Conservation (phyloP, 441 rosid genomes). For the Eutrema salsugineum region DNA sequence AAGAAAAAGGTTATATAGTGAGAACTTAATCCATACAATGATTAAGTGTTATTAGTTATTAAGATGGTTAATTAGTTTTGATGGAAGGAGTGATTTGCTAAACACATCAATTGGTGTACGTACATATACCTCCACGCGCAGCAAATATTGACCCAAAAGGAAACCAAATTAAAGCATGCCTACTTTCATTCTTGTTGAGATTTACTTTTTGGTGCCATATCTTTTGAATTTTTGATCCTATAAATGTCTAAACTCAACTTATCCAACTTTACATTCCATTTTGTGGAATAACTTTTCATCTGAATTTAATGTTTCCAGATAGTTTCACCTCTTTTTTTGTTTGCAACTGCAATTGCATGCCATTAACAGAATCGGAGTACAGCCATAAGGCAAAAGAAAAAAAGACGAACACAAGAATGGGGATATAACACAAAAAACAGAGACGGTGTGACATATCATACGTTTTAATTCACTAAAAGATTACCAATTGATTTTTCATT, state of each 20-base stretch:
- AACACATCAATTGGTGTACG: slow-evolving; percentile 28
- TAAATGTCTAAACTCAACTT: not conserved
- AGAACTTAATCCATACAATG: not conserved
- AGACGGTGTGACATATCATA: no score
- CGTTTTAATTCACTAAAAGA: no score
- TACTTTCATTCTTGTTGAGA: slow-evolving; percentile 17
- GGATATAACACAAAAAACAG: no score
- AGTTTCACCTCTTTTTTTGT: no score
- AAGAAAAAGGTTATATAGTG: not conserved
- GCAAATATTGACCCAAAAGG: slow-evolving; percentile 18
- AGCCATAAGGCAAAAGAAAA: no score
- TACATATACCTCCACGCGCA: slow-evolving; percentile 30
- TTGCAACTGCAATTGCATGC: no score
- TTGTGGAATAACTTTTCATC: no score
- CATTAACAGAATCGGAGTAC: no score
- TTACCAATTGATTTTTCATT: no score
- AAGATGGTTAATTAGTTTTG: slow-evolving; percentile 20
- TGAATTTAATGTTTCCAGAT: no score
- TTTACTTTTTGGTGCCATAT: slow-evolving; percentile 22
- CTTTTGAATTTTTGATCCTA: not conserved
- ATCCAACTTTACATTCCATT: not conserved
- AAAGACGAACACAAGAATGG: no score
- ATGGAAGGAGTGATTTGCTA: slow-evolving; percentile 22
- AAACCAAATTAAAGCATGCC: slow-evolving; percentile 10
- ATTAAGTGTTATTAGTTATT: slow-evolving; percentile 4